These are phyloP conservation scores for Cryptococcus depauperatus DNA, from an alignment of 1,284 basidiomycete species.

Conservation along the genomic window DNA sequence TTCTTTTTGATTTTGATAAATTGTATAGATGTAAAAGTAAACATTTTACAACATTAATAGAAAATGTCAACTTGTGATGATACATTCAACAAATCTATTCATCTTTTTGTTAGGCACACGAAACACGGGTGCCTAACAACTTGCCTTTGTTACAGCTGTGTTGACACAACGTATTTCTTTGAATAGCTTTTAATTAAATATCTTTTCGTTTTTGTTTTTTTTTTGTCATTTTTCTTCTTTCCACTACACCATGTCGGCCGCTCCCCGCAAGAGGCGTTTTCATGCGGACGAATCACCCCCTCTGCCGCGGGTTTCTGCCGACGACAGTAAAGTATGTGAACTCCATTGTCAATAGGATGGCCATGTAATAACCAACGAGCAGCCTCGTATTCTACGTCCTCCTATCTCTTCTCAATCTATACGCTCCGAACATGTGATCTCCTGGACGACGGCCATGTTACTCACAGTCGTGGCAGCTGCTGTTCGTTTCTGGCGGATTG, in stretches of 20 bases:
- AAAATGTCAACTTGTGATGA: no score
- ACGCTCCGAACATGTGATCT: conserved; percentile 27
- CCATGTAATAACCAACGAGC: background rate
- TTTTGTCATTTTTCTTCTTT: conserved; percentile 4
- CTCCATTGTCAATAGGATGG: background rate
- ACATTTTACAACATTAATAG: no score
- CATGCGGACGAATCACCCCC: conserved; percentile 13
- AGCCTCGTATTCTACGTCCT: conserved; percentile 18
- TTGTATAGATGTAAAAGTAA: no score
- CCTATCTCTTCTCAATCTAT: conserved; percentile 9
- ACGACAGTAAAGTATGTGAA: conserved; percentile 23
- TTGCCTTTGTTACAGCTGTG: no score
- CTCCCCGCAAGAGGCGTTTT: conserved; percentile 19
- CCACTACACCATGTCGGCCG: conserved; percentile 8
- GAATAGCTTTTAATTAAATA: background rate
- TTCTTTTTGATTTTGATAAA: no score
- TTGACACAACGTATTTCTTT: no score
- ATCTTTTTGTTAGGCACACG: no score
- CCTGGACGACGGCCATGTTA: conserved; percentile 22
- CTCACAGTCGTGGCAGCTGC: conserved; percentile 69
- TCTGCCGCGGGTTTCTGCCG: conserved; percentile 15
- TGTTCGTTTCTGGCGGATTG: conserved; percentile 86
- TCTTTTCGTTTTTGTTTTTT: conserved; percentile 2
- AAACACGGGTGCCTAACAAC: no score
- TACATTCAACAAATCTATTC: no score